A percentile compares a stretch with the other conserved stretches of the same genome.
phyloP scores from a whole-genome alignment of 2,329 filamentous ascomycete genomes.

The Fusarium tjaetaba region DNA sequence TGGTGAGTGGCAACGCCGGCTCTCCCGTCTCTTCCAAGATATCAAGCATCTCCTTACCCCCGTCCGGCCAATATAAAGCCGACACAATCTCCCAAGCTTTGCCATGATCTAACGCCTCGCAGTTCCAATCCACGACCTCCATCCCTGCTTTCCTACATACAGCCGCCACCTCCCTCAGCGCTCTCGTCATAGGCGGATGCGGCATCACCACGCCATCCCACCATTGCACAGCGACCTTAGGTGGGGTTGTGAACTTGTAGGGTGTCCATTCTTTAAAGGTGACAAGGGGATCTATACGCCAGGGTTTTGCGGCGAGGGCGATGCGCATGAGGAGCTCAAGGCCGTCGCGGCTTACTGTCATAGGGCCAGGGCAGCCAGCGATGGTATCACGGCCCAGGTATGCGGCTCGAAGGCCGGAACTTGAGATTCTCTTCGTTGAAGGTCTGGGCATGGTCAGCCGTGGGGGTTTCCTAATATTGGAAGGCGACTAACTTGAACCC shows the following conservation, averaged over 20 bases:
- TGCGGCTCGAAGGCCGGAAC: constrained; percentile 34
- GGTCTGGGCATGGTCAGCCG: background rate
- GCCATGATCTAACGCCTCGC: constrained; percentile 63
- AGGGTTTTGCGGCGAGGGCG: constrained; percentile 45
- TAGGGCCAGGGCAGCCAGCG: constrained; percentile 40
- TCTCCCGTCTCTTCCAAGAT: constrained; percentile 65
- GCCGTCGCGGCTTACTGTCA: constrained; percentile 48
- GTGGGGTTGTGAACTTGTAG: constrained; percentile 50
- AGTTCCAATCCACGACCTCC: constrained; percentile 62
- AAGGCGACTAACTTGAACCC: constrained; percentile 44
- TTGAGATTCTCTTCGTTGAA: background rate
- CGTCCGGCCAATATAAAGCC: constrained; percentile 68
- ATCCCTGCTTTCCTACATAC: constrained; percentile 59
- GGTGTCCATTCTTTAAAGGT: constrained; percentile 49
- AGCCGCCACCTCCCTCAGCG: constrained; percentile 63
- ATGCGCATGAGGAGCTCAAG: constrained; percentile 51
- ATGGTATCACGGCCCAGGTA: background rate
- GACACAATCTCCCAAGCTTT: constrained; percentile 59
- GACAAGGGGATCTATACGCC: constrained; percentile 47
- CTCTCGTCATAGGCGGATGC: constrained; percentile 67
- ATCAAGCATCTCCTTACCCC: constrained; percentile 61
- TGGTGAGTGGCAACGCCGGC: constrained; percentile 65
- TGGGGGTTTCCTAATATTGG: constrained; percentile 39
- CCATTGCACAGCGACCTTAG: constrained; percentile 68
- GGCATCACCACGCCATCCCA: constrained; percentile 68